Evolutionary conservation across 2,329 filamentous ascomycete species (phyloP).

Genomic region (Aureobasidium sp.): DNA sequence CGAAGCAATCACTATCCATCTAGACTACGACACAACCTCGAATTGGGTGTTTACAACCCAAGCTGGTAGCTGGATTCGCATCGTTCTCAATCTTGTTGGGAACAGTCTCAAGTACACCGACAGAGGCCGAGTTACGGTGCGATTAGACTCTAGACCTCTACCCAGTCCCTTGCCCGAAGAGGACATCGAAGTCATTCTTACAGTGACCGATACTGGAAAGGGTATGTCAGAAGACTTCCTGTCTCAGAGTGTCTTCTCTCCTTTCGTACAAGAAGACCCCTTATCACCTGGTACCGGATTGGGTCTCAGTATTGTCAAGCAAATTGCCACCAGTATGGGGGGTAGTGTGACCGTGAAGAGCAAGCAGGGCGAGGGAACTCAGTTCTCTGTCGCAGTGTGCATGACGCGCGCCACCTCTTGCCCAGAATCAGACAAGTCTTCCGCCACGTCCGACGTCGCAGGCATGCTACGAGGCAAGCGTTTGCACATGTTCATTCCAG

Average conservation of each 20-base stretch:
- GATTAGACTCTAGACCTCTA: slow-evolving; percentile 2
- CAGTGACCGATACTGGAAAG: slow-evolving; percentile 56
- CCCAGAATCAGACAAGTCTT: background rate
- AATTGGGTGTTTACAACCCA: slow-evolving; percentile 41
- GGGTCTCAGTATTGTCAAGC: slow-evolving; percentile 57
- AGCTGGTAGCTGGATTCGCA: slow-evolving; percentile 23
- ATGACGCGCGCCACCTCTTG: background rate
- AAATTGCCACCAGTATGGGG: slow-evolving; percentile 24
- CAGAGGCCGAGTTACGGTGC: slow-evolving; percentile 21
- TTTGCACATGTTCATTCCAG: background rate
- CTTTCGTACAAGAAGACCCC: slow-evolving; percentile 59
- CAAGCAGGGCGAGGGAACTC: slow-evolving; percentile 48
- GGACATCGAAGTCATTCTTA: background rate
- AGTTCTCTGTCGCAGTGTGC: slow-evolving; percentile 37
- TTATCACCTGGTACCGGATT: slow-evolving; percentile 57
- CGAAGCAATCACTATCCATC: background rate
- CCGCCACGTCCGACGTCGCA: background rate
- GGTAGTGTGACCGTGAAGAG: slow-evolving; percentile 42
- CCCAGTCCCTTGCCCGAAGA: background rate
- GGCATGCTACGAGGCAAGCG: background rate
- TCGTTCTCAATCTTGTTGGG: slow-evolving; percentile 20
- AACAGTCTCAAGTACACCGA: slow-evolving; percentile 20
- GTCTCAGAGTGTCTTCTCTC: slow-evolving; percentile 53
- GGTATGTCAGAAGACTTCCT: slow-evolving; percentile 61
- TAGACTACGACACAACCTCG: slow-evolving; percentile 21